Base-by-base conservation (phyloP, 1,139 yeast species). In the Lodderomyces theae region DNA sequence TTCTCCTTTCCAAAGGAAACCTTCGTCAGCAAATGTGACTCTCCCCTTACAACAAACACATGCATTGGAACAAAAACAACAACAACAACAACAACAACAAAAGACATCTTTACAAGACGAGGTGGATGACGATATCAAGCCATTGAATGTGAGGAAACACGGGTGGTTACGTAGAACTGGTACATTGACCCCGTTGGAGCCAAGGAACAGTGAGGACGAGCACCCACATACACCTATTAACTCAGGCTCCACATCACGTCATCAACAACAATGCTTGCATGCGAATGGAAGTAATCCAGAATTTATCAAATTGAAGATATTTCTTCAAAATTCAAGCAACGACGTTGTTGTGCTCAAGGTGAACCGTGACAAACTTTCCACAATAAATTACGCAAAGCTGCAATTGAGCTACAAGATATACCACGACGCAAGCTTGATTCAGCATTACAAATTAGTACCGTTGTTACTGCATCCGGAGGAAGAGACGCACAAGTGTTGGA, bases 291-390 rank as follows among this genome's bases (percentile, higher is more conserved):
- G n/a, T n/a, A n/a, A n/a, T n/a, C n/a, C n/a, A 21, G 24, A 60
- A 38, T 54, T 44, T 45, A 53, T 66, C 36, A 65, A 66, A 43
- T 56, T 67, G 37, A 66, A 67, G 46, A 56, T 67, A 17, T 44
- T 50, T 22, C 53, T 66, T 36, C 57, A 63, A 42, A 64, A 66
- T 45, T 47, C 50, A 33, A 66, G 62, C 38, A 57, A 59, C 31
- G 72, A 66, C 42, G 63, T 65, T 12, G 54, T 66, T 13, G 68
- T 61, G 2, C 46, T 66, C 25, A 59, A 58, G 40, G 55, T 66
- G 22, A 57, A 57, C 35, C 52, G 56, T 24, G 46, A 58, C 10
- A 56, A 60, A 38, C 47, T 67, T 21, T 52, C 54, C n/a, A 56
- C 66, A 9, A 51, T 66, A 15, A 53, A 49, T 5, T 59, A 64